Evolutionary conservation across 1,284 basidiomycete genomes (phyloP), one percentile per base, ranked within the genome.

Genomic region (Trichosporon sp.): DNA sequence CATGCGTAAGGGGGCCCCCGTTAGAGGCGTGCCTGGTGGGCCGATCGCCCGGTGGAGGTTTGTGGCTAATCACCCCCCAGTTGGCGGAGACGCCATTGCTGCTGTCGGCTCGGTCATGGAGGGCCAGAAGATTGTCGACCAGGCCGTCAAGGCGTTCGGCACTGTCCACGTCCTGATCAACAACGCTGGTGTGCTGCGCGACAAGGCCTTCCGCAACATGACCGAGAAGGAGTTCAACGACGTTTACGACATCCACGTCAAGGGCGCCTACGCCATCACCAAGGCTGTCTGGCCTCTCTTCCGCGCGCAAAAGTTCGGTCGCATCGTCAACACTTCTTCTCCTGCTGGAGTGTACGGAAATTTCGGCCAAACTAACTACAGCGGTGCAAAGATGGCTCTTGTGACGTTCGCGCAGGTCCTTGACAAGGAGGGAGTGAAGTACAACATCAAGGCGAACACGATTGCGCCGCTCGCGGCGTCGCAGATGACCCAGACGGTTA

Each of bases 251-350:
- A 95, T 99, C 21, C 96, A 99, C 78, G 83, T 99, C 69, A 96
- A 95, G 81, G 95, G 95, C 60, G 89, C 95, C 0, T 99, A 88
- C 81, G 84, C 92, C n/a, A 96, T 93, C 80, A 90, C 92, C 49
- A 95, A 95, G 78, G 95, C 96, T 52, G 93, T 88, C 33, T 99
- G 95, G 96, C 93, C 95, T 2, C 82, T 91, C 78, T 96, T 99
- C 85, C 86, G 92, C 73, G 91, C 91, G 76, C 93, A 97, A 78
- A 93, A 94, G 82, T 96, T 90, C 71, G 94, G 94, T 14, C 87
- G 93, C 60, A 85, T 98, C 68, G 85, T 98, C 73, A 97, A 95
- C 82, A 94, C 91, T n/a, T 84, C 92, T 29, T 95, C 92, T 69
- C 80, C 81, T 44, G 77, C 74, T 37, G 78, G 78, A 13, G 63